Evolutionary conservation across 306 rosid species (phyloP).

Genomic region (Rubus idaeus): DNA sequence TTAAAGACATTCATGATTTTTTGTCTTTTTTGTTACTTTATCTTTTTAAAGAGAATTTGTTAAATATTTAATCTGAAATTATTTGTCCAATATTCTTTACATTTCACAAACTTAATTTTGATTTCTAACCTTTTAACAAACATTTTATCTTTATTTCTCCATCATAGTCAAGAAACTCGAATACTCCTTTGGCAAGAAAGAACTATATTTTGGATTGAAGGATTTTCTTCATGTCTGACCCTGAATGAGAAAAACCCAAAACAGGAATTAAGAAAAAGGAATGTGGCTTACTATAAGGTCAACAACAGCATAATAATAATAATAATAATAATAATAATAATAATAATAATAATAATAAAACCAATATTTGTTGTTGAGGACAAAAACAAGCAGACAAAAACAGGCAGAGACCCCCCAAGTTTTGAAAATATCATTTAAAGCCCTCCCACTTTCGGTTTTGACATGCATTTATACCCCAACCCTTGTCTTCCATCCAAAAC

Average conservation of each 20-base stretch:
- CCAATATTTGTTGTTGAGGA: conserved; percentile 11
- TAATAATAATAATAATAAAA: not conserved
- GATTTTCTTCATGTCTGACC: not conserved
- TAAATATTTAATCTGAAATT: not conserved
- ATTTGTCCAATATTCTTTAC: not conserved
- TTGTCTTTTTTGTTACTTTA: too few relatives aligned
- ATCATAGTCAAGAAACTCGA: not conserved
- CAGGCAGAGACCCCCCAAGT: conserved; percentile 12
- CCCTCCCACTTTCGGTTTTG: conserved; percentile 29
- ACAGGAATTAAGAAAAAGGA: not conserved
- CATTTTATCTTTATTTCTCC: not conserved
- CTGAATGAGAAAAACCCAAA: not conserved
- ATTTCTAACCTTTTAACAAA: not conserved
- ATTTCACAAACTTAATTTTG: not conserved
- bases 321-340: not conserved
- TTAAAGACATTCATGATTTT: too few relatives aligned
- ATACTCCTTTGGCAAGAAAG: not conserved
- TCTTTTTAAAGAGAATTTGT: not conserved
- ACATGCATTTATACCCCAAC: conserved; percentile 43
- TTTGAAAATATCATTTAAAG: conserved; percentile 23
- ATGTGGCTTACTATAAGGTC: not conserved
- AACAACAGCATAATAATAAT: not conserved
- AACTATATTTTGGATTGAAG: not conserved
- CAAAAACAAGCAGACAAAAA: conserved; percentile 40
- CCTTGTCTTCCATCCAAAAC: conserved; percentile 11